Evolutionary conservation across 176 grass and related monocot species (phyloP).

Genomic region (Tillandsia leiboldiana): DNA sequence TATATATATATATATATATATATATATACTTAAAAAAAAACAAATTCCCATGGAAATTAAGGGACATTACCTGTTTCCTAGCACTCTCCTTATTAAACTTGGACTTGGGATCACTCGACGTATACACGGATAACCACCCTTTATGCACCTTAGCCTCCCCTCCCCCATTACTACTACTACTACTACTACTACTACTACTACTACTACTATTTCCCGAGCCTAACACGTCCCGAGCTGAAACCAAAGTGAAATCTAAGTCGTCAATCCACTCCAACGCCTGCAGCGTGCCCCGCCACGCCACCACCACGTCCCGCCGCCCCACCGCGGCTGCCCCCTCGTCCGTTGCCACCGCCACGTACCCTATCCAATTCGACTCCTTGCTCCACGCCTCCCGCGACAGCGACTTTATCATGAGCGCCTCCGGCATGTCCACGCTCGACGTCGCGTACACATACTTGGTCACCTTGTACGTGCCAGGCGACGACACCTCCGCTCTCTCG

Average conservation of each 20-base stretch:
- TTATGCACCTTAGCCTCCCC: conserved; percentile 46
- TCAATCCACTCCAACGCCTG: conserved; percentile 50
- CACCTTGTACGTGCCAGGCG: conserved; percentile 35
- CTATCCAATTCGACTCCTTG: conserved; percentile 68
- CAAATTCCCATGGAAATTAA: too few relatives aligned
- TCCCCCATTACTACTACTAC: too few relatives aligned
- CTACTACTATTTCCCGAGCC: conserved; percentile 7
- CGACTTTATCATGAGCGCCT: conserved; percentile 24
- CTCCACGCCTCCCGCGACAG: conserved; percentile 35
- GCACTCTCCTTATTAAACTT: conserved; percentile 65
- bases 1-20: too few relatives aligned
- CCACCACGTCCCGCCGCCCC: conserved; percentile 64
- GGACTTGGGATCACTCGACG: conserved; percentile 46
- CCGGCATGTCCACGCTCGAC: conserved; percentile 28
- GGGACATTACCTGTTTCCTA: conserved; percentile 51
- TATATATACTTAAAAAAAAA: too few relatives aligned
- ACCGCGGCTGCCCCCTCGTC: conserved; percentile 40
- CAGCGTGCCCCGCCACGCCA: conserved; percentile 73
- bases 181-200: background rate
- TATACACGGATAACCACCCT: conserved; percentile 70
- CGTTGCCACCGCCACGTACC: conserved; percentile 71
- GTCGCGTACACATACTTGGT: conserved; percentile 75
- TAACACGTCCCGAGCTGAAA: conserved; percentile 41
- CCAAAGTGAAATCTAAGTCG: conserved; percentile 54
- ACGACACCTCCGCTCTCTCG: conserved; percentile 21